phyloP scores from a whole-genome alignment of 2,329 filamentous ascomycete genomes.

The Orbilia blumenaviensis region DNA sequence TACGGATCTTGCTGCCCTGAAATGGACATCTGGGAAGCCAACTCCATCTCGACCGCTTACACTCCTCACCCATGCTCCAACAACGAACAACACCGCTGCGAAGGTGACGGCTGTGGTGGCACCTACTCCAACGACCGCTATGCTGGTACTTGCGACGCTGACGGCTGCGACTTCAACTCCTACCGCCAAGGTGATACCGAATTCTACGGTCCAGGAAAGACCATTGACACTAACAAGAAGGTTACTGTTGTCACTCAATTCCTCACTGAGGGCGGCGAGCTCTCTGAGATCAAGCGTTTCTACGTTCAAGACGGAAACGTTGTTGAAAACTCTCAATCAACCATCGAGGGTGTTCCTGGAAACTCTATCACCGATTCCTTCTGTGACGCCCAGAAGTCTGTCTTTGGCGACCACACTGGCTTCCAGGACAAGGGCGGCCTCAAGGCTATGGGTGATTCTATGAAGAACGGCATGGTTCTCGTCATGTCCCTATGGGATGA shows the following conservation, averaged over 20 bases:
- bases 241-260: slow-evolving; percentile 62
- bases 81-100: slow-evolving; percentile 59
- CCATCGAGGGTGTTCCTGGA: slow-evolving; percentile 61
- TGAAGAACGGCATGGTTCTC: slow-evolving; percentile 54
- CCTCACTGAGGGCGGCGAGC: slow-evolving; percentile 59
- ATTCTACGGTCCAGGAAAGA: slow-evolving; percentile 61
- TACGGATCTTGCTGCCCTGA: slow-evolving; percentile 69
- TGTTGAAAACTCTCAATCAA: slow-evolving; percentile 61
- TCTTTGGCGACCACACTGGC: slow-evolving; percentile 39
- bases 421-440: slow-evolving; percentile 52
- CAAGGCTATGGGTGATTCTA: slow-evolving; percentile 49
- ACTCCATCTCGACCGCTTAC: slow-evolving; percentile 60
- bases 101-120: slow-evolving; percentile 57
- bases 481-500: slow-evolving; percentile 64
- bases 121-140: slow-evolving; percentile 58
- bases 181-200: slow-evolving; percentile 59
- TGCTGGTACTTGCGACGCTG: slow-evolving; percentile 60
- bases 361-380: slow-evolving; percentile 58
- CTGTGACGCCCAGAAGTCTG: slow-evolving; percentile 51
- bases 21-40: slow-evolving; percentile 66
- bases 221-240: slow-evolving; percentile 61
- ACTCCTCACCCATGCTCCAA: slow-evolving; percentile 61
- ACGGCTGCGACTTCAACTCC: slow-evolving; percentile 61
- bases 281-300: slow-evolving; percentile 60
- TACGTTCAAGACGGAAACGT: slow-evolving; percentile 61